A percentile compares a stretch with the other conserved stretches of the same genome.
Conservation (phyloP, 2,329 filamentous ascomycete species). For the Ambrosiella cleistominuta region DNA sequence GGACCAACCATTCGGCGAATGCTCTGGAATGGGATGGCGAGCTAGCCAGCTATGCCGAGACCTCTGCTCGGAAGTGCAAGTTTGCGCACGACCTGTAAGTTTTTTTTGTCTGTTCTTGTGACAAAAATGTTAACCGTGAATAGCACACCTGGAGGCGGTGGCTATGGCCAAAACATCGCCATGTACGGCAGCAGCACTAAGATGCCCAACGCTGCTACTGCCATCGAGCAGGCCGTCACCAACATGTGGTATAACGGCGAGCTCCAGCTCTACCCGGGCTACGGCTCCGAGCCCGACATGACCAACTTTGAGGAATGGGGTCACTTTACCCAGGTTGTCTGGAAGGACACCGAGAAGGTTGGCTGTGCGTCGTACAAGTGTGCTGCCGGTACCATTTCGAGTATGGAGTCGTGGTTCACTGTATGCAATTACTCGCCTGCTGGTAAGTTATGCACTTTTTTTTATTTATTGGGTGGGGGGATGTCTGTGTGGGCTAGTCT, state of each 20-base stretch:
- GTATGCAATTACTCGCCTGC: constrained; percentile 74
- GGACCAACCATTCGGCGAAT: constrained; percentile 57
- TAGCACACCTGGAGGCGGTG: constrained; percentile 38
- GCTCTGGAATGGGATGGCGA: constrained; percentile 47
- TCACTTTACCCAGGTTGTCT: constrained; percentile 28
- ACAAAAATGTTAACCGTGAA: not conserved
- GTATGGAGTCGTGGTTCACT: constrained; percentile 49
- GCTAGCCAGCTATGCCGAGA: constrained; percentile 45
- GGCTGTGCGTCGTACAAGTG: constrained; percentile 55
- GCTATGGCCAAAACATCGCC: constrained; percentile 88
- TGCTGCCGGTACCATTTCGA: constrained; percentile 26
- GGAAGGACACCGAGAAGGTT: constrained; percentile 23
- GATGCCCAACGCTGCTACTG: constrained; percentile 21
- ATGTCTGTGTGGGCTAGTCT: too few relatives aligned
- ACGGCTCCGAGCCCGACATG: constrained; percentile 43
- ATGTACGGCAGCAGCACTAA: constrained; percentile 32
- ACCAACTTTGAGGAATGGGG: constrained; percentile 48
- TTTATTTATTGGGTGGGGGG: not conserved
- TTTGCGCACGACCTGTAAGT: constrained; percentile 64
- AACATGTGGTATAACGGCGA: constrained; percentile 84
- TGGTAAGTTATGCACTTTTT: constrained; percentile 34
- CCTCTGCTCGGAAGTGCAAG: constrained; percentile 47
- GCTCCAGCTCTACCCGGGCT: constrained; percentile 39
- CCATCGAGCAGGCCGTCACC: constrained; percentile 52
- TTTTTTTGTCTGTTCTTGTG: not conserved